Evolutionary conservation across 257 asterid genomes (phyloP), one percentile per base, ranked within the genome.

Genomic region (Plectranthus barbatus): DNA sequence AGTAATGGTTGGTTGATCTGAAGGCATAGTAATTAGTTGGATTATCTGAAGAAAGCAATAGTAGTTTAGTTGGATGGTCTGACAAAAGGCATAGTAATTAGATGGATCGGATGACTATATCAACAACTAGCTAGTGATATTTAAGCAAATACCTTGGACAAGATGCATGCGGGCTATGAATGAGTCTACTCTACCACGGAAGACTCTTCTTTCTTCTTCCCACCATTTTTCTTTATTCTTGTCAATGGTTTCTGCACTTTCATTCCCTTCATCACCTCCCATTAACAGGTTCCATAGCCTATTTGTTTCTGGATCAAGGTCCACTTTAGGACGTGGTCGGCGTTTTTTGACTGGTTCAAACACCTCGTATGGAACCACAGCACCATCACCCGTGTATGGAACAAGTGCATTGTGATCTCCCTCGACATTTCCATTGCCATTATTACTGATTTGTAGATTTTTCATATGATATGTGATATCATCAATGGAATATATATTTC

Each of bases 151-250:
- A 91, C 97, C 97, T 91, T 91, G 97, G 66, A 91, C 86, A 17
- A 80, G 95, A 81, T 86, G 96, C 97, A 91, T 86, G 53, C 91
- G 81, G 39, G 95, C 87, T 36, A 87, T 86, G 74, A 91, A 91
- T 55, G 95, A 82, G 72, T 84, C 87, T 46, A 86, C 89, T 53
- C 97, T 80, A 48, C 93, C 96, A 7, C 68, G 77, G 72, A 90
- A 77, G 51, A 87, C 80, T 67, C 76, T 60, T 55, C 96, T 75
- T 72, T 91, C 94, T 1, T 78, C 83, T 76, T 85, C 96, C 97
- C 95, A 91, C 86, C 79, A 69, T 81, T 82, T 77, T 56, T 87
- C 83, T 57, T 73, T 87, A 56, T 81, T 77, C 51, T 70, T 60
- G 56, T 76, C 86, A 79, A 68, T 62, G 54, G 77, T 60, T 60